Evolutionary conservation across 495 filamentous ascomycete genomes (phyloP).

Genomic region (Aspergillus taichungensis): DNA sequence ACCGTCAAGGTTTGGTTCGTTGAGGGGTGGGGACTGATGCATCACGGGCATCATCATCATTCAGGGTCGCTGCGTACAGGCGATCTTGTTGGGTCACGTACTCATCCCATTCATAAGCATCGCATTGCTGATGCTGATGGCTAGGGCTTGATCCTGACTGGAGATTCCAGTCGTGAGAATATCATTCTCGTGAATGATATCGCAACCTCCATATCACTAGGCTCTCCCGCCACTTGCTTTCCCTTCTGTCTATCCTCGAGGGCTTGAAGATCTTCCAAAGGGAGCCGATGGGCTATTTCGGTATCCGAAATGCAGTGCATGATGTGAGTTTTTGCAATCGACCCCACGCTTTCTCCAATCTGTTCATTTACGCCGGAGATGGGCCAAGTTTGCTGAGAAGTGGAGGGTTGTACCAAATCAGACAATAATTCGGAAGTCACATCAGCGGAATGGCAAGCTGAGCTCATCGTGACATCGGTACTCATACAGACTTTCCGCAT

Average conservation of each 20-base stretch:
- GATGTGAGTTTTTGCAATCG: too few species aligned
- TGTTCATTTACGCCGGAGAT: too few species aligned
- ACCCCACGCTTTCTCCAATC: too few species aligned
- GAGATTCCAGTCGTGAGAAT: background rate
- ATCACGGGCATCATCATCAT: background rate
- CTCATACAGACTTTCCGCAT: too few species aligned
- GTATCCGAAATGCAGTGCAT: too few species aligned
- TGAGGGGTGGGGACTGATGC: too few species aligned
- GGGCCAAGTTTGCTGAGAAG: too few species aligned
- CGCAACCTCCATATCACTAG: background rate
- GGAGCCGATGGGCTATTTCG: background rate
- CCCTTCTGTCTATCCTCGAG: constrained; percentile 1
- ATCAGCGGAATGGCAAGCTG: too few species aligned
- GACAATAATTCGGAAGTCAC: too few species aligned
- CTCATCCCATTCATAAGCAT: background rate
- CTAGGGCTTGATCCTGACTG: background rate
- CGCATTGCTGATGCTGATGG: background rate
- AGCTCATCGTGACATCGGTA: too few species aligned
- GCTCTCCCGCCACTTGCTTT: background rate
- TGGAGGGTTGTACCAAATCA: too few species aligned
- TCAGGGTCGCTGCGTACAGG: background rate
- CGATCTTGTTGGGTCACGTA: background rate
- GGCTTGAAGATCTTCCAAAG: background rate
- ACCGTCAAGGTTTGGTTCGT: background rate
- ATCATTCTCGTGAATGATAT: background rate